Evolutionary conservation across 225 moss, liverwort and hornwort species (phyloP).

Genomic region (Marchantia polymorpha): DNA sequence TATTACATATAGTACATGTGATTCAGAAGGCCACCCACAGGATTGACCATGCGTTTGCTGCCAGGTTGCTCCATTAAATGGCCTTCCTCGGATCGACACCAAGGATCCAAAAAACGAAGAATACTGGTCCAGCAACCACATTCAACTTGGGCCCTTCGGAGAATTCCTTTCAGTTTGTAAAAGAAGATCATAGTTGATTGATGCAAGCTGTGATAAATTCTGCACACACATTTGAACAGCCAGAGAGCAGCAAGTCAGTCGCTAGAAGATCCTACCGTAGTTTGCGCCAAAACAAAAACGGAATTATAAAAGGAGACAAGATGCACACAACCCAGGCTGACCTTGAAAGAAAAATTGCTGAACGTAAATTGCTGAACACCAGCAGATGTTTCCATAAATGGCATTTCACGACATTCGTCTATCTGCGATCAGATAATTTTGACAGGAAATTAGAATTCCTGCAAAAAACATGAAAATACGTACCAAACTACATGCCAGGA

Average conservation of each 20-base stretch:
- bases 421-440: slow-evolving; percentile 17
- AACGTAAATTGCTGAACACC: slow-evolving; percentile 64
- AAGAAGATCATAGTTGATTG: slow-evolving; percentile 98
- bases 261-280: neutral
- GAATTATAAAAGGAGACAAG: neutral
- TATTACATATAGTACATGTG: slow-evolving; percentile 89
- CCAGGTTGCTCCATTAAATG: slow-evolving; percentile 41
- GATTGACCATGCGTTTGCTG: slow-evolving; percentile 39
- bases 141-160: slow-evolving; percentile 68
- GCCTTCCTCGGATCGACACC: slow-evolving; percentile 34
- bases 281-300: neutral
- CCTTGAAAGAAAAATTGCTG: slow-evolving; percentile 99
- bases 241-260: neutral
- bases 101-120: slow-evolving; percentile 30
- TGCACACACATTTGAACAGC: slow-evolving; percentile 25
- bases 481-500: neutral
- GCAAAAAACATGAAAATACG: neutral
- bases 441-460: neutral
- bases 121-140: slow-evolving; percentile 16
- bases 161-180: slow-evolving; percentile 76
- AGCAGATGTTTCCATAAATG: slow-evolving; percentile 64
- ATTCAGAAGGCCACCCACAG: slow-evolving; percentile 44
- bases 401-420: slow-evolving; percentile 71
- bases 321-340: neutral
- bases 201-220: slow-evolving; percentile 96